Base-by-base conservation (phyloP, 169 alveolate species). In the Cryptosporidium felis region DNA sequence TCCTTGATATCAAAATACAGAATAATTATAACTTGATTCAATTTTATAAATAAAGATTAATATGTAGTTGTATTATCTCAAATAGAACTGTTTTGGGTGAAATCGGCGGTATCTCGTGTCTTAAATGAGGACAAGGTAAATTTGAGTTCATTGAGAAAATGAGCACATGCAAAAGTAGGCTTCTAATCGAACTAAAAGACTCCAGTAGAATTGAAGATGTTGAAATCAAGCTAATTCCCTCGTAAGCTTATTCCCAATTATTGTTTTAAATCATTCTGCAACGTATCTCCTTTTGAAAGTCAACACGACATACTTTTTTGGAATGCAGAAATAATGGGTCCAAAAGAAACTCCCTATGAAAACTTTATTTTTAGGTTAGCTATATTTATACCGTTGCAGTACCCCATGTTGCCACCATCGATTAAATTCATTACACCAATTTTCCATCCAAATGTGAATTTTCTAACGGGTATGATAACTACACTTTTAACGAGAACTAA, bases 391-490 rank as follows among this genome's bases (percentile, higher is more conserved):
- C 95, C 97, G 14, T 91, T 92, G 26, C 85, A 94, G 60, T 97
- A 96, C 90, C 99, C 99, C 2, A 92, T 96, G 10, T 85, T 92
- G 41, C 99, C 99, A 10, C 99, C 99, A 3, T 82, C 92, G 81
- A 96, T 96, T 28, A 89, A 92, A 47, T 96, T 97, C 82, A 58
- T 93, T 16, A 97, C 99, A 32, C 95, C 94, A 82, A 94, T 96
- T 34, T 97, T 96, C 88, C 99, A 97, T 92, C 99, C 99, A 8
- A 97, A 97, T 90, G 94, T 97, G 5, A 96, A 97, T 89, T 96
- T 96, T 90, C 90, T 89, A 66, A 95, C 98, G 30, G 99, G 97
- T 94, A 62, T 16, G 91, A 28, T 9, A 49, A 26, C 40, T 16
- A 23, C 21, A 34, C 8, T 1, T 47, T 18, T 32, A 6, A 32